Evolutionary conservation across 495 filamentous ascomycete genomes (phyloP), one percentile per base, ranked within the genome.

Genomic region (Penicillium coffeae): DNA sequence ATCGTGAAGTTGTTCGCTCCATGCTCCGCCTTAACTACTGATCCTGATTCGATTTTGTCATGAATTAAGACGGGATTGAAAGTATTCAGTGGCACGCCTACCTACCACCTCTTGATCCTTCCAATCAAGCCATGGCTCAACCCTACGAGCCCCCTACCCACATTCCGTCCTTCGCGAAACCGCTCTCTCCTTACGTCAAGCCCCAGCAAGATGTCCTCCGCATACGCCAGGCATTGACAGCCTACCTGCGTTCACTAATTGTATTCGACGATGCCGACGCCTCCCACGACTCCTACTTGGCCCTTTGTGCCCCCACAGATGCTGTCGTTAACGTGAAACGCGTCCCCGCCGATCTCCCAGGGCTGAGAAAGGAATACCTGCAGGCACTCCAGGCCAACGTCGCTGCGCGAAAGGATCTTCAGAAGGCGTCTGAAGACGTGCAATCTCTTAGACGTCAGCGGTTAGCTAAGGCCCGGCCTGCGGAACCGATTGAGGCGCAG

Each of bases 371-470:
- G 48, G 70, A 80, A 48, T 86, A 84, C 45, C 58, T 85, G 36
- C 66, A 81, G 34, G 81, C 81, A 3, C 59, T 84, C n/a, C 68
- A 70, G 46, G 79, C 74, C 33, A 83, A 84, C 51, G 60, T 82
- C 30, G 69, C 72, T 34, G 79, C 81, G 12, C 68, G 72, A 32
- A 68, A 71, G 13, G 75, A 77, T 33, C 74, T 77, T 40, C 54
- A 67, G 6, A 56, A 50, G 15, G 55, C 70, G 7, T 66, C 63
- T 21, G 62, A 67, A 45, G 53, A 55, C 45, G 51, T 60, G 21
- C 50, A 51, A 7, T 51, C 45, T 8, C 41, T 61, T n/a, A 50
- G 60, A 36, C 52, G 52, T 22, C 54, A 60, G 38, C 45, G 51
- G 33, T 35, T 38, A 32, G 30, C 52, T 20, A 35, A 30, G 33